Conservation (phyloP, 1,284 basidiomycete species). For the Schizophyllum commune region DNA sequence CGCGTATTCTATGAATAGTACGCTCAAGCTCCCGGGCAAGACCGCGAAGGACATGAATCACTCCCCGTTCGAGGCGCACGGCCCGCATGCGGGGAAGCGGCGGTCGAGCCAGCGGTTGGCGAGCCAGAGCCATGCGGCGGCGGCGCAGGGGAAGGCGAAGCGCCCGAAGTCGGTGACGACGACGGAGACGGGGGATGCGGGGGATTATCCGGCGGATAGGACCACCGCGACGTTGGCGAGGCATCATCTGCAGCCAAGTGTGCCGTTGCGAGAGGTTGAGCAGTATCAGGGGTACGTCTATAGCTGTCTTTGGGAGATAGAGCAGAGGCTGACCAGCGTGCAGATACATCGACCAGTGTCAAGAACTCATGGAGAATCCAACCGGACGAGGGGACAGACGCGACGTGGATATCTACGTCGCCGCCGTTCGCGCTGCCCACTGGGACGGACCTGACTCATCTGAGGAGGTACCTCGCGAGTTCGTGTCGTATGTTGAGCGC, state of each 20-base stretch:
- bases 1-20: slow-evolving; percentile 83
- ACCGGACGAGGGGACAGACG: slow-evolving; percentile 41
- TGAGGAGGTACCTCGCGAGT: slow-evolving; percentile 35
- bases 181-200: background rate
- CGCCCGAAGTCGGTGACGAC: slow-evolving; percentile 35
- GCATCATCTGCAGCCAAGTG: slow-evolving; percentile 57
- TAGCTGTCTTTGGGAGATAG: background rate
- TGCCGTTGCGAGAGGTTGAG: slow-evolving; percentile 54
- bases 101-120: slow-evolving; percentile 33
- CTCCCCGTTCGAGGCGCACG: slow-evolving; percentile 66
- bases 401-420: slow-evolving; percentile 48
- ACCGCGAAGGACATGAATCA: slow-evolving; percentile 57
- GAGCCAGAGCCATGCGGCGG: slow-evolving; percentile 25
- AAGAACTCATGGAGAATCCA: slow-evolving; percentile 52
- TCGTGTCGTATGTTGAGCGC: slow-evolving; percentile 32
- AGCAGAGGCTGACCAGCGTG: slow-evolving; percentile 1
- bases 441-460: slow-evolving; percentile 32
- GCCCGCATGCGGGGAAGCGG: slow-evolving; percentile 32
- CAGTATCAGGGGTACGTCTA: slow-evolving; percentile 72
- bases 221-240: slow-evolving; percentile 60
- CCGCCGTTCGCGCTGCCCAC: slow-evolving; percentile 41
- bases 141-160: slow-evolving; percentile 23
- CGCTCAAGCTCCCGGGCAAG: slow-evolving; percentile 78
- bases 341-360: slow-evolving; percentile 68
- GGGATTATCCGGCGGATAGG: background rate